Percentiles rank a stretch among this genome's conserved stretches.
phyloP scores from a whole-genome alignment of 2,329 filamentous ascomycete genomes.

The Orbilia oligospora region DNA sequence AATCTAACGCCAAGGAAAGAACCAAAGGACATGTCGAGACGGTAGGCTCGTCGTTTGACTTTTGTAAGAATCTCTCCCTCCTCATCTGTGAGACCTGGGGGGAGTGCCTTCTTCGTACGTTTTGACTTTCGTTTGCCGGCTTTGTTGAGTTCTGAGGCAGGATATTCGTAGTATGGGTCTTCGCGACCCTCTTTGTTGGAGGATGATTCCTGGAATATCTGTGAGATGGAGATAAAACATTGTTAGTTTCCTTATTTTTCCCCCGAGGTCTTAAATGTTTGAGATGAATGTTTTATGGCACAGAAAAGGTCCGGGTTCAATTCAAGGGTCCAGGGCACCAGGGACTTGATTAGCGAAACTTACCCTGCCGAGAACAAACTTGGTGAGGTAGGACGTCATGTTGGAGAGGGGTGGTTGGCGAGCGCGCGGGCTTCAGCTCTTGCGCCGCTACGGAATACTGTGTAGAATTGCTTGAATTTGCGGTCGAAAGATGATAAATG shows the following conservation, averaged over 20 bases:
- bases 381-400: constrained; percentile 73
- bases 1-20: constrained; percentile 85
- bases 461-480: not conserved
- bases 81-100: constrained; percentile 83
- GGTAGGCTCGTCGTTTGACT: constrained; percentile 87
- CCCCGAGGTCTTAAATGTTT: too few species aligned
- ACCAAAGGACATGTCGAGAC: constrained; percentile 86
- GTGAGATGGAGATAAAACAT: constrained; percentile 67
- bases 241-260: not conserved
- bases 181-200: constrained; percentile 76
- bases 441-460: not conserved
- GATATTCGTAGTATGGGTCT: constrained; percentile 91
- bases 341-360: constrained; percentile 7
- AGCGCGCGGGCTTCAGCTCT: not conserved
- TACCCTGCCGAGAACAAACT: constrained; percentile 69
- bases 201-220: constrained; percentile 73
- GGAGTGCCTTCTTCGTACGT: constrained; percentile 87
- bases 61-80: constrained; percentile 86
- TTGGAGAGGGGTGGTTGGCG: constrained; percentile 60
- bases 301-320: too few species aligned
- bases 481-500: too few species aligned
- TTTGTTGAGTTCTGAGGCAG: constrained; percentile 69
- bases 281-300: too few species aligned
- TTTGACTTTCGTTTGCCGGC: constrained; percentile 76
- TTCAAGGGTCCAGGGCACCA: too few species aligned